Base-by-base conservation (phyloP, 805 yeast species). In the Barnettozyma sp. region DNA sequence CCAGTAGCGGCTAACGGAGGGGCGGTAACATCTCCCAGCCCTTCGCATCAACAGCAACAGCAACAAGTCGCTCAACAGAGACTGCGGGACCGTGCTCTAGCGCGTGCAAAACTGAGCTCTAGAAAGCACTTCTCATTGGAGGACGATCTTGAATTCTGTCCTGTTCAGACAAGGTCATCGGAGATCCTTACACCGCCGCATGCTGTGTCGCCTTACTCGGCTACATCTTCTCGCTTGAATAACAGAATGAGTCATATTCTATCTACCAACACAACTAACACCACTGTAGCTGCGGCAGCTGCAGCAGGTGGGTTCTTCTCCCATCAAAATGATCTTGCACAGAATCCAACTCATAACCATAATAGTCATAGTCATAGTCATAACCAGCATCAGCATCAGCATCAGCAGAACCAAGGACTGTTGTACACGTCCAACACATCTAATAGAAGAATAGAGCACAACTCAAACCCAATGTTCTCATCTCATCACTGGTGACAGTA, bases 91-190 rank as follows among this genome's bases (percentile, higher is more conserved):
- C 46, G 46, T 12, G 54, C 42, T 11, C 42, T 56, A 6, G 70
- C 73, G 14, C 61, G 72, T 38, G 66, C 61, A n/a, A 67, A 68
- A 44, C 66, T 76, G 48, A 72, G 78, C 45, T 69, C 77, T 26
- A 74, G 78, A 49, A 71, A 82, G 46, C 78, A 85, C 25, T 79
- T 82, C 54, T 87, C 79, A 45, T 52, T 67, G 26, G 85, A 77
- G 53, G 83, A 81, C 46, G 90, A 82, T 55, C 52, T 70, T 34
- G 88, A 78, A 59, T 82, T 82, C 55, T 77, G 79, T 45, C 83
- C 83, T 7, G 58, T 54, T 13, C 38, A 29, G 18, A 16, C 32
- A 12, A 33, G n/a, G n/a, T n/a, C n/a, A n/a, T n/a, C n/a, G n/a
- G n/a, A n/a, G n/a, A n/a, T n/a, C n/a, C n/a, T n/a, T n/a, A n/a